phyloP scores from a whole-genome alignment of 1,284 basidiomycete genomes.

The Amylostereum areolatum region DNA sequence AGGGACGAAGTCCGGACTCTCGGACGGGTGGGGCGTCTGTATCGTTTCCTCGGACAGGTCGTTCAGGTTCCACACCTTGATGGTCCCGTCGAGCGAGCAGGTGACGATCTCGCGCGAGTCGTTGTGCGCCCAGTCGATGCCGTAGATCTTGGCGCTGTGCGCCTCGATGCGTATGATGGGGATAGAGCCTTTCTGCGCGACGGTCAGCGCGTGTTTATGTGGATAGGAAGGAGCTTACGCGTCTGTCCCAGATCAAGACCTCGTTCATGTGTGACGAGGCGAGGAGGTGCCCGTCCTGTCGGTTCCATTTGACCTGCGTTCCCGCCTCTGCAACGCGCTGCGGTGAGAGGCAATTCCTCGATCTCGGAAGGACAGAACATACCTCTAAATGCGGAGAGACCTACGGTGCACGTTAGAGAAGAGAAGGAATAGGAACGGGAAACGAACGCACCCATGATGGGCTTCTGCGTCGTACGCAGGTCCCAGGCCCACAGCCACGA shows the following conservation, averaged over 20 bases:
- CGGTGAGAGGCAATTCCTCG: too few relatives aligned
- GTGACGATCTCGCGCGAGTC: slow-evolving; percentile 77
- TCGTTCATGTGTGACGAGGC: slow-evolving; percentile 84
- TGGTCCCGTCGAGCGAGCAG: slow-evolving; percentile 88
- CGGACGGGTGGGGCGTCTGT: not conserved
- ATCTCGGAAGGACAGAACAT: not conserved
- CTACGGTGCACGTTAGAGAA: slow-evolving; percentile 24
- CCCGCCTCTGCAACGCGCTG: slow-evolving; percentile 51
- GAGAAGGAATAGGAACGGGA: not conserved
- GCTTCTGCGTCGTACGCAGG: slow-evolving; percentile 53
- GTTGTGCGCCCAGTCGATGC: slow-evolving; percentile 89
- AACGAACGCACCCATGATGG: slow-evolving; percentile 50
- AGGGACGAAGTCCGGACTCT: not conserved
- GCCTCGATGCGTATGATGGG: slow-evolving; percentile 75
- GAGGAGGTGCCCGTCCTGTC: slow-evolving; percentile 76
- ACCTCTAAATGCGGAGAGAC: slow-evolving; percentile 74
- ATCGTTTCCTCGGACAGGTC: slow-evolving; percentile 12
- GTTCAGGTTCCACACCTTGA: slow-evolving; percentile 77
- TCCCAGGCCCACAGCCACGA: slow-evolving; percentile 90
- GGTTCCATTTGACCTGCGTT: slow-evolving; percentile 95
- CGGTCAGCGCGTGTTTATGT: slow-evolving; percentile 3
- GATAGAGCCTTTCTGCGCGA: slow-evolving; percentile 78
- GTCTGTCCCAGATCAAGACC: slow-evolving; percentile 83
- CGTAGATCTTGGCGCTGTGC: slow-evolving; percentile 87
- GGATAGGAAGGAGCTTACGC: slow-evolving; percentile 40